Percentiles rank a stretch among this genome's conserved stretches.
These are phyloP conservation scores for Fusarium mangiferae DNA, from an alignment of 2,329 filamentous ascomycete genomes.

Conservation along the genomic window DNA sequence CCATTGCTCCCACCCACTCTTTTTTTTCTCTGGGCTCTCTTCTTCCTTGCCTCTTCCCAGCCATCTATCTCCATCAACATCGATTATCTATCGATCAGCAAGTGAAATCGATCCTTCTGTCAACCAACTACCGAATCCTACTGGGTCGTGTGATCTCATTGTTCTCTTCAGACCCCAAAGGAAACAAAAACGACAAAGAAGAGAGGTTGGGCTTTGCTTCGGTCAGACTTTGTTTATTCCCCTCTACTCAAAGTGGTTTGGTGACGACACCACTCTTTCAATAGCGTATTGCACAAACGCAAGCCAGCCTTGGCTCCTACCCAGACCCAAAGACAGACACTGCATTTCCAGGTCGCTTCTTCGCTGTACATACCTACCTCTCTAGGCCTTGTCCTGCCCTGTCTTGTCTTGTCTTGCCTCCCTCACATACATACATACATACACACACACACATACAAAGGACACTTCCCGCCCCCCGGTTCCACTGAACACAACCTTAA, in stretches of 20 bases:
- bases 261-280: slow-evolving; percentile 39
- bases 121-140: not conserved
- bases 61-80: slow-evolving; percentile 11
- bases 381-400: not conserved
- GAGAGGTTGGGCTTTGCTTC: slow-evolving; percentile 25
- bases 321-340: slow-evolving; percentile 6
- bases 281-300: slow-evolving; percentile 34
- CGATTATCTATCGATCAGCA: slow-evolving; percentile 3
- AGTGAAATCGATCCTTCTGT: not conserved
- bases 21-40: not conserved
- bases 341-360: not conserved
- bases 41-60: not conserved
- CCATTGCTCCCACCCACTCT: slow-evolving; percentile 9
- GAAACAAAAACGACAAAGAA: not conserved
- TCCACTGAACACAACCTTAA: slow-evolving; percentile 28
- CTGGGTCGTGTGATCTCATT: not conserved
- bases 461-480: slow-evolving; percentile 20
- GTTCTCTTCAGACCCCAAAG: not conserved
- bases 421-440: slow-evolving; percentile 8
- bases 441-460: slow-evolving; percentile 7
- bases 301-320: slow-evolving; percentile 32
- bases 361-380: not conserved
- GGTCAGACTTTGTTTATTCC: slow-evolving; percentile 12
- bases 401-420: slow-evolving; percentile 3
- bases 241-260: slow-evolving; percentile 24